Evolutionary conservation across 345 rosid genomes (phyloP).

Genomic region (Citrus australasica): DNA sequence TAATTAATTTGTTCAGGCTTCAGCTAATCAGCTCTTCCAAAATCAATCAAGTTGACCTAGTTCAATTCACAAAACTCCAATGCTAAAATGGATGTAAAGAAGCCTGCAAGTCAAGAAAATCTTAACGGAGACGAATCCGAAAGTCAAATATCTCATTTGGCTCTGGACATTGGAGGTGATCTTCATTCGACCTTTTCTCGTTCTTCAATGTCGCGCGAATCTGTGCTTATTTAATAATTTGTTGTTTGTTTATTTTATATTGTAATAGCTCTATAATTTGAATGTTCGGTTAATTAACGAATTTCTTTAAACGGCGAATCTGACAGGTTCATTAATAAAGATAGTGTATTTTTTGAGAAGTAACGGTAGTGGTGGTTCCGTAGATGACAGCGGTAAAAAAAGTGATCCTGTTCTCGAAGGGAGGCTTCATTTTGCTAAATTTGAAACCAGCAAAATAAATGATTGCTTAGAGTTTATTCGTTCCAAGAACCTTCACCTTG

Average conservation of each 20-base stretch:
- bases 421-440: conserved; percentile 74
- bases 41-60: background rate
- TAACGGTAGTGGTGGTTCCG: conserved; percentile 23
- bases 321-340: conserved; percentile 81
- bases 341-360: conserved; percentile 65
- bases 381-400: conserved; percentile 20
- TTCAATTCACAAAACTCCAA: background rate
- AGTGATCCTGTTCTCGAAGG: conserved; percentile 39
- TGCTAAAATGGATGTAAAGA: conserved; percentile 13
- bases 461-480: conserved; percentile 79
- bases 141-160: conserved; percentile 62
- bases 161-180: conserved; percentile 88
- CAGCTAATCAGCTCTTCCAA: background rate
- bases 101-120: background rate
- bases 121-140: conserved; percentile 10
- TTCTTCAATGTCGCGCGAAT: background rate
- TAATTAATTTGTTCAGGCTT: background rate
- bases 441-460: conserved; percentile 79
- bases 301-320: background rate
- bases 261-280: background rate
- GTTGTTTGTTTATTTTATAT: background rate
- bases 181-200: background rate
- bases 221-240: background rate
- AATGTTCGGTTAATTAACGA: background rate
- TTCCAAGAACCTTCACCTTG: conserved; percentile 49